phyloP scores from a whole-genome alignment of 129 eudicot species.

The Dittrichia graveolens region DNA sequence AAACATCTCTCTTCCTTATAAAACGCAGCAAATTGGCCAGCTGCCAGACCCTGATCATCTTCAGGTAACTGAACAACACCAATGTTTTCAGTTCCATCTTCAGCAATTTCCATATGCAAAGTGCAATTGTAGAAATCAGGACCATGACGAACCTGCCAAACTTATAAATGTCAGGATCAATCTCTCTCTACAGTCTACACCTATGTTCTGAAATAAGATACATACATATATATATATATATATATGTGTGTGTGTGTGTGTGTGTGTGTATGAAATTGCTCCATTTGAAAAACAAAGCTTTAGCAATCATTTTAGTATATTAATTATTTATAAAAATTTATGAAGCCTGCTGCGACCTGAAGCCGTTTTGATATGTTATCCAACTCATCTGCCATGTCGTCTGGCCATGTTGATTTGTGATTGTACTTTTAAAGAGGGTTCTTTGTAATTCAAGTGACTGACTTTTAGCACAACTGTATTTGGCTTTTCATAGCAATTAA shows the following conservation, averaged over 20 bases:
- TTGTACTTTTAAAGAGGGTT: too few species aligned
- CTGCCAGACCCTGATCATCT: slow-evolving; percentile 99
- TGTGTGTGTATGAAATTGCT: too few species aligned
- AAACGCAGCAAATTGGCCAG: slow-evolving; percentile 96
- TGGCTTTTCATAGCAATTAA: too few species aligned
- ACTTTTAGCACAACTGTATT: too few species aligned
- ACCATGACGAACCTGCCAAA: slow-evolving; percentile 86
- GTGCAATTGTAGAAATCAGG: slow-evolving; percentile 75
- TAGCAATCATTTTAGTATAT: neutral
- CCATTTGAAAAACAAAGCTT: neutral
- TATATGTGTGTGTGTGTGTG: too few species aligned
- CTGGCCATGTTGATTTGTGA: neutral
- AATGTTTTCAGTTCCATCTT: slow-evolving; percentile 48
- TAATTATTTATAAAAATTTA: neutral
- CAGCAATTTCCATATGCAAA: slow-evolving; percentile 54
- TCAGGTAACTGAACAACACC: slow-evolving; percentile 70
- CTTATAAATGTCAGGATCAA: neutral
- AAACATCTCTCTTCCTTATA: slow-evolving; percentile 64
- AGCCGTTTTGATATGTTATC: neutral
- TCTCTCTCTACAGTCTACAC: too few species aligned
- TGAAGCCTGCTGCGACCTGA: too few species aligned
- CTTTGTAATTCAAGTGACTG: too few species aligned
- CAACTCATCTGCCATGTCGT: neutral
- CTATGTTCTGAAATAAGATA: too few species aligned
- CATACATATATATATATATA: too few species aligned